Conservation (phyloP, 257 asterid species). For the Euphrasia confusa region DNA sequence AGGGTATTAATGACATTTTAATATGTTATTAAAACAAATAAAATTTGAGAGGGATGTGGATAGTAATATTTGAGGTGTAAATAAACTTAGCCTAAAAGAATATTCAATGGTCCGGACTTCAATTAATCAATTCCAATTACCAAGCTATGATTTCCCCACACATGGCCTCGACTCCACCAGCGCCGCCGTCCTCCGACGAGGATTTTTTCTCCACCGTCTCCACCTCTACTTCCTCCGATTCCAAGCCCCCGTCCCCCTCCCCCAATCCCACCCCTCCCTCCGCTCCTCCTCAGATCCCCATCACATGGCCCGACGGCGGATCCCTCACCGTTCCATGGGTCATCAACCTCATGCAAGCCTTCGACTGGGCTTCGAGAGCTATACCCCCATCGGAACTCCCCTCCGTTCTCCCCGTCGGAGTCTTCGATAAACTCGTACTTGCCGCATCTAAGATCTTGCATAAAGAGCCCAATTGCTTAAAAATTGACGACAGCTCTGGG, state of each 20-base stretch:
- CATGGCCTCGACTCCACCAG: slow-evolving; percentile 32
- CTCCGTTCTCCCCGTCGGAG: slow-evolving; percentile 71
- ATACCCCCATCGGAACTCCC: slow-evolving; percentile 58
- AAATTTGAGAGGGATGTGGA: too few relatives aligned
- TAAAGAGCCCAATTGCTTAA: slow-evolving; percentile 82
- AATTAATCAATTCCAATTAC: too few relatives aligned
- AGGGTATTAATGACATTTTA: too few relatives aligned
- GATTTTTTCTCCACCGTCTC: slow-evolving; percentile 63
- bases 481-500: slow-evolving; percentile 45
- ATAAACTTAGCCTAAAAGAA: too few relatives aligned
- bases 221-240: slow-evolving; percentile 53
- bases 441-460: slow-evolving; percentile 82
- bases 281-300: slow-evolving; percentile 63
- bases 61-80: too few relatives aligned
- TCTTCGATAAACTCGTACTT: slow-evolving; percentile 64
- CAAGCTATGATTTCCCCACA: slow-evolving; percentile 34
- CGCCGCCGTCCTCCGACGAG: slow-evolving; percentile 57
- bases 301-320: slow-evolving; percentile 73
- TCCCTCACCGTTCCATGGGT: slow-evolving; percentile 57
- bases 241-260: slow-evolving; percentile 35
- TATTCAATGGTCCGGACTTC: too few relatives aligned
- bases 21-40: too few relatives aligned
- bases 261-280: slow-evolving; percentile 25
- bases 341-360: slow-evolving; percentile 54
- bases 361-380: slow-evolving; percentile 74